Conservation (phyloP, 1,139 yeast genomes). For the Ogataea hybrid region DNA sequence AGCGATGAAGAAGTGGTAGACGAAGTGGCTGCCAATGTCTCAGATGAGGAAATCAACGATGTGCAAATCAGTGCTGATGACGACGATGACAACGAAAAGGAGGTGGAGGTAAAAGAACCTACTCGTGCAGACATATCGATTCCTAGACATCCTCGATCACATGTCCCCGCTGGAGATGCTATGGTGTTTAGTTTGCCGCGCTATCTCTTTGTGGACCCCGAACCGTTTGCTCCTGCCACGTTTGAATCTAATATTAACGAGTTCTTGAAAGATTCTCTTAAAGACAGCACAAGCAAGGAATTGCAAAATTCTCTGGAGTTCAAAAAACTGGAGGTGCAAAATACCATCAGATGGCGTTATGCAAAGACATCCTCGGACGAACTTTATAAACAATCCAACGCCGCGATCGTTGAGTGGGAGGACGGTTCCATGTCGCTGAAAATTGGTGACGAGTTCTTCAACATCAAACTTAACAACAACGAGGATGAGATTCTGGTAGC, state of each 20-base stretch:
- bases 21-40: constrained; percentile 13
- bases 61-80: constrained; percentile 36
- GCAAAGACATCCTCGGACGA: constrained; percentile 62
- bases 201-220: constrained; percentile 77
- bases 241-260: constrained; percentile 41
- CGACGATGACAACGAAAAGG: constrained; percentile 36
- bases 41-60: constrained; percentile 28
- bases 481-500: constrained; percentile 75
- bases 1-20: constrained; percentile 18
- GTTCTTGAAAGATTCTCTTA: constrained; percentile 31
- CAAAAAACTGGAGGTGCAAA: constrained; percentile 50
- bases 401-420: constrained; percentile 90
- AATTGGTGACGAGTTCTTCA: constrained; percentile 85
- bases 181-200: constrained; percentile 74
- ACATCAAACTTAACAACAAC: constrained; percentile 63
- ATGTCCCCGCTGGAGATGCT: constrained; percentile 39
- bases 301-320: constrained; percentile 48
- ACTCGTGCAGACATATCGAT: constrained; percentile 60
- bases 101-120: constrained; percentile 39
- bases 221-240: constrained; percentile 78
- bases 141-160: constrained; percentile 69
- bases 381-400: constrained; percentile 79
- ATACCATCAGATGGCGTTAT: constrained; percentile 92
- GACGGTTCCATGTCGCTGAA: constrained; percentile 87
- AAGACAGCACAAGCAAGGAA: constrained; percentile 38